phyloP scores from a whole-genome alignment of 768 basidiomycete species.

The Porphyrellus cyaneotinctus region DNA sequence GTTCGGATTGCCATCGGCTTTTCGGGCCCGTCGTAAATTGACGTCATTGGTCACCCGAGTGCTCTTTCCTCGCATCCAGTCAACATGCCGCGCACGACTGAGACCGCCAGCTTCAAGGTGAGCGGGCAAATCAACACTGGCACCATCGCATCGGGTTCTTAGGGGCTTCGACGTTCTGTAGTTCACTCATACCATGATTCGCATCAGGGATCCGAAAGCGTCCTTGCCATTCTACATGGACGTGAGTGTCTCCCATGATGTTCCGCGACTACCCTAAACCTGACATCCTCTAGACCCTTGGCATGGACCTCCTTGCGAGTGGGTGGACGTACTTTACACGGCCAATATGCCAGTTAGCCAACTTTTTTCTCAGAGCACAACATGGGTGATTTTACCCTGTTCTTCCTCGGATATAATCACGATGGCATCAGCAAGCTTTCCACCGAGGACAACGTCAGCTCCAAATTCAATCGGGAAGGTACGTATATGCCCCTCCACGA shows the following conservation, averaged over 20 bases:
- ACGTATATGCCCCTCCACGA: background rate
- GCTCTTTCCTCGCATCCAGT: slow-evolving; percentile 7
- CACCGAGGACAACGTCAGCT: slow-evolving; percentile 48
- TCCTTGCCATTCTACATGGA: slow-evolving; percentile 81
- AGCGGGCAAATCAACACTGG: background rate
- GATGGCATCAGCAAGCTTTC: slow-evolving; percentile 44
- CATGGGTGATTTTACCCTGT: slow-evolving; percentile 66
- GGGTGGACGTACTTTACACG: slow-evolving; percentile 5
- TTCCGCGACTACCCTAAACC: background rate
- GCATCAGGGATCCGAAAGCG: slow-evolving; percentile 81
- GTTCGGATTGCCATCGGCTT: no score
- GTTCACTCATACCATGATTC: slow-evolving; percentile 88
- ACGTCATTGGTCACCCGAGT: no score
- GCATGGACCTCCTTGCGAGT: slow-evolving; percentile 74
- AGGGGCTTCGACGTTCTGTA: slow-evolving; percentile 22
- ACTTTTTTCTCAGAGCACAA: slow-evolving; percentile 41
- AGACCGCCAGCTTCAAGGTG: slow-evolving; percentile 64
- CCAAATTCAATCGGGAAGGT: slow-evolving; percentile 67
- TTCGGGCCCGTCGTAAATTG: no score
- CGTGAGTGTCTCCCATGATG: slow-evolving; percentile 32
- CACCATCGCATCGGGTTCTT: background rate
- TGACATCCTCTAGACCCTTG: slow-evolving; percentile 42
- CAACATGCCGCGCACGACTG: slow-evolving; percentile 60
- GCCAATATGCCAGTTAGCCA: background rate
- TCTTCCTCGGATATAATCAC: slow-evolving; percentile 81